Evolutionary conservation across 305 asterid genomes (phyloP).

Genomic region (Vinca major): DNA sequence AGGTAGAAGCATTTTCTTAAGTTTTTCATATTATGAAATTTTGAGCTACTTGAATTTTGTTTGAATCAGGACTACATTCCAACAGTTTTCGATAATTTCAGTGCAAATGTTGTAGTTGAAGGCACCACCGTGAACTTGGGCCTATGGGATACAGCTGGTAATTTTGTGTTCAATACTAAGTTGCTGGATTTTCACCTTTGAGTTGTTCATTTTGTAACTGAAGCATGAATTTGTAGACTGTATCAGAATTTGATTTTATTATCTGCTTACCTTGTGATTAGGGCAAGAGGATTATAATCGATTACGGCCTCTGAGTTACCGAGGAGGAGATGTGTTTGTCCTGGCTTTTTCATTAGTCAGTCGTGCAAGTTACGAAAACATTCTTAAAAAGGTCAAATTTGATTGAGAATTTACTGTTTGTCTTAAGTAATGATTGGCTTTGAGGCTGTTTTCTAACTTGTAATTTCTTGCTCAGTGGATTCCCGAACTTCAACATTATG

Average conservation of each 20-base stretch:
- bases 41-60: conserved; percentile 10
- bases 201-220: neutral
- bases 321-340: conserved; percentile 92
- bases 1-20: neutral
- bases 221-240: neutral
- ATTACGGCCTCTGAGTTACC: conserved; percentile 87
- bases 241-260: conserved; percentile 11
- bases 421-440: conserved; percentile 3
- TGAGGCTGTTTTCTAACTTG: conserved; percentile 18
- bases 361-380: conserved; percentile 90
- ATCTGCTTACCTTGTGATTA: conserved; percentile 22
- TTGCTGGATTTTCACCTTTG: neutral
- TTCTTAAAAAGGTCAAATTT: conserved; percentile 61
- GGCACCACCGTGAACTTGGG: conserved; percentile 91
- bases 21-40: neutral
- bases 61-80: conserved; percentile 73
- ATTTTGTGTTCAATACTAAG: conserved; percentile 11
- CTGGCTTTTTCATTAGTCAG: conserved; percentile 85
- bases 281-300: conserved; percentile 98
- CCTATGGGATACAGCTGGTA: conserved; percentile 99
- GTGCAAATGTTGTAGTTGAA: conserved; percentile 95
- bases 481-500: conserved; percentile 94
- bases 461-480: conserved; percentile 67
- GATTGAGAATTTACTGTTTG: conserved; percentile 6
- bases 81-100: conserved; percentile 91